phyloP scores from a whole-genome alignment of 2,329 filamentous ascomycete genomes.

The Claviceps quebecensis region DNA sequence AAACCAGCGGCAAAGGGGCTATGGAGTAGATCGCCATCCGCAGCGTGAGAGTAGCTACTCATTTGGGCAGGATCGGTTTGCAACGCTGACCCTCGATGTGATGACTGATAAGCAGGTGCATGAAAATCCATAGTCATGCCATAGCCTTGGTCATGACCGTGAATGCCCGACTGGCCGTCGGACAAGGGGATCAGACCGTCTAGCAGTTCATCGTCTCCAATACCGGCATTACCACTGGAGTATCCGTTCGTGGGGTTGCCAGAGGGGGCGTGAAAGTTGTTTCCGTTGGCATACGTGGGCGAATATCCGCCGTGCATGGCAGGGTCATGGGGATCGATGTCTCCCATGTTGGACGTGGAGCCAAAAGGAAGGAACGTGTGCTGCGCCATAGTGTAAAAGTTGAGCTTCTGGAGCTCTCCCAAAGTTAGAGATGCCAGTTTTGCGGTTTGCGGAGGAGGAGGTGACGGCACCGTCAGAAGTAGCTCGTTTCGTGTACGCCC shows the following conservation, averaged over 20 bases:
- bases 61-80: slow-evolving; percentile 56
- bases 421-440: slow-evolving; percentile 6
- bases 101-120: slow-evolving; percentile 36
- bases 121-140: slow-evolving; percentile 44
- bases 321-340: slow-evolving; percentile 76
- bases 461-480: slow-evolving; percentile 4
- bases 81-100: slow-evolving; percentile 41
- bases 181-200: slow-evolving; percentile 52
- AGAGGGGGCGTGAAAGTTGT: slow-evolving; percentile 41
- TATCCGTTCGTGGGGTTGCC: slow-evolving; percentile 55
- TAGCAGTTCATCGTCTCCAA: slow-evolving; percentile 78
- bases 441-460: slow-evolving; percentile 3
- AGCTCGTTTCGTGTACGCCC: slow-evolving; percentile 1
- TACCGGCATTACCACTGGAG: slow-evolving; percentile 61
- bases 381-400: slow-evolving; percentile 32
- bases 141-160: slow-evolving; percentile 42
- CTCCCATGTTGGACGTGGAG: slow-evolving; percentile 38
- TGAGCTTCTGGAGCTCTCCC: slow-evolving; percentile 8
- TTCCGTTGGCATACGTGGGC: slow-evolving; percentile 37
- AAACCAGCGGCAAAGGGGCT: slow-evolving; percentile 76
- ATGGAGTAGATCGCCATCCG: slow-evolving; percentile 81
- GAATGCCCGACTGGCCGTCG: slow-evolving; percentile 35
- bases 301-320: slow-evolving; percentile 51
- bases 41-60: slow-evolving; percentile 78
- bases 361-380: slow-evolving; percentile 43